Conservation (phyloP, 2,329 filamentous ascomycete genomes). For the Diaporthe sp. region DNA sequence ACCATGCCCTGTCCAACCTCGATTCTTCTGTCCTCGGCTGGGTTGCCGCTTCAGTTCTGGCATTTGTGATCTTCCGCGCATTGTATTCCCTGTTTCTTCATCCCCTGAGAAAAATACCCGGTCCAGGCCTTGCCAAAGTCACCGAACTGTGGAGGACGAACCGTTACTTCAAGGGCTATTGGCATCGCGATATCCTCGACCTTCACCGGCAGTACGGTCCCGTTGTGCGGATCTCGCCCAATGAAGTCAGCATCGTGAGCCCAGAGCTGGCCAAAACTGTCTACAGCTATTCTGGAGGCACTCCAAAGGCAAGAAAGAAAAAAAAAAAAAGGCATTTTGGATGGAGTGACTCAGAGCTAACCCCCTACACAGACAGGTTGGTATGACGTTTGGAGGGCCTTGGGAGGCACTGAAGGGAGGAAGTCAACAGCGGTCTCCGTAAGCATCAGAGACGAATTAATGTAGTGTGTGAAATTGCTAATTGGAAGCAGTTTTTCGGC, state of each 20-base stretch:
- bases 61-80: neutral
- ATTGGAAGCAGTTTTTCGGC: neutral
- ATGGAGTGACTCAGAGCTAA: neutral
- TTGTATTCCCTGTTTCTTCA: neutral
- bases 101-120: neutral
- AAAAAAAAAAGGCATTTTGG: too few relatives aligned
- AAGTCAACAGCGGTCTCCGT: slow-evolving; percentile 7
- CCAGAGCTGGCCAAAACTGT: neutral
- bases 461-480: neutral
- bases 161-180: neutral
- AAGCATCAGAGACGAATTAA: too few relatives aligned
- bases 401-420: slow-evolving; percentile 5
- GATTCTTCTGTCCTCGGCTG: neutral
- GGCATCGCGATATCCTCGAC: slow-evolving; percentile 17
- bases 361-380: neutral
- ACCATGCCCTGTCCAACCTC: neutral
- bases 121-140: neutral
- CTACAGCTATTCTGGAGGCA: slow-evolving; percentile 16
- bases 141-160: slow-evolving; percentile 3
- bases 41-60: neutral
- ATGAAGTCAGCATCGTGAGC: slow-evolving; percentile 10
- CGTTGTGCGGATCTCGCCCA: slow-evolving; percentile 6
- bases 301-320: neutral
- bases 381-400: neutral
- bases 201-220: neutral